Evolutionary conservation across 169 alveolate species (phyloP), one percentile per base, ranked within the genome.

Genomic region (Plasmodium sp.): DNA sequence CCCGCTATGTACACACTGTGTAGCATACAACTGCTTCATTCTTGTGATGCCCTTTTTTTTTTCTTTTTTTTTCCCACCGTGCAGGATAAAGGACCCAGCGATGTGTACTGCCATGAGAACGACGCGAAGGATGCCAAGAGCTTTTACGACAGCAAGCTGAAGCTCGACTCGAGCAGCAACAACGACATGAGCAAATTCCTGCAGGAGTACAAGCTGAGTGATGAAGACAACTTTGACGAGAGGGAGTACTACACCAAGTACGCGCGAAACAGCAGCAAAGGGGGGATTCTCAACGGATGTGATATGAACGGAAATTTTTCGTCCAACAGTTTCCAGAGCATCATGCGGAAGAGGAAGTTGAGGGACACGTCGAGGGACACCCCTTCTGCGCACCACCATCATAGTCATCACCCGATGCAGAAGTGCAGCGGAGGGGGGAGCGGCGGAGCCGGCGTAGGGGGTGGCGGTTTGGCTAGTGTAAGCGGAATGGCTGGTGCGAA

Each of bases 141-240:
- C n/a, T 85, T 51, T 51, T 75, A n/a, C 58, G 93, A 85, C 14
- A 62, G 27, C 56, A 85, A 85, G 67, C 22, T 31, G 80, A 85
- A 85, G 54, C 16, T 75, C 2, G 93, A 85, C 5, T 74, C 62
- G 41, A 51, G 51, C 27, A 75, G 85, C 45, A 75, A 74, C 45
- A 45, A 5, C 33, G 93, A 85, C 62, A 16, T 86, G 71, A 77
- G 51, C 54, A 86, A 86, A 54, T 71, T 75, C 10, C 22, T 48
- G 0, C 86, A 75, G 9, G 85, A 75, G 27, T 67, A n/a, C 18
- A 75, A 79, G 51, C 43, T 75, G 22, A 51, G 62, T 6, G 86
- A 86, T 6, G 93, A 86, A 14, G 82, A 79, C 16, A 77, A 51
- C 41, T 77, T 34, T 86, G 81, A 86, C 12, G 93, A 86, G 3